phyloP scores from a whole-genome alignment of 2,329 filamentous ascomycete species.

The Fusarium tjaetaba region DNA sequence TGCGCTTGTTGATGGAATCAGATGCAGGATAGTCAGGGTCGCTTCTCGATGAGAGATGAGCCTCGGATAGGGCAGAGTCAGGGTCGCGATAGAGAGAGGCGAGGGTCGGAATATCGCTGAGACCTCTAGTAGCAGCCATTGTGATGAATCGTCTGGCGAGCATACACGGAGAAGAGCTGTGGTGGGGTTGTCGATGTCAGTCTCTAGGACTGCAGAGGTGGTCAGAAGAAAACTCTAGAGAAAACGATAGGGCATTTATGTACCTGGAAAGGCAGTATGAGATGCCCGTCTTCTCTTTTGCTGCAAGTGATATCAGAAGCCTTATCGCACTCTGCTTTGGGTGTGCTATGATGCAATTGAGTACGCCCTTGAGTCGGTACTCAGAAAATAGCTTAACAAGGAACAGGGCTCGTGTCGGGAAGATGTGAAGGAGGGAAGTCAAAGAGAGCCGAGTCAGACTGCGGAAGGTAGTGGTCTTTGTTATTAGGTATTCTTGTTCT shows the following conservation, averaged over 20 bases:
- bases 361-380: neutral
- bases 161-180: slow-evolving; percentile 22
- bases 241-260: neutral
- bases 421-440: neutral
- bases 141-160: slow-evolving; percentile 42
- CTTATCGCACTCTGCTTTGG: neutral
- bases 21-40: slow-evolving; percentile 46
- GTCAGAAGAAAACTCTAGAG: neutral
- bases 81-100: slow-evolving; percentile 67
- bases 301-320: neutral
- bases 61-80: slow-evolving; percentile 25
- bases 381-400: neutral
- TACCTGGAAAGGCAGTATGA: neutral
- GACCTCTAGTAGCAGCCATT: slow-evolving; percentile 42
- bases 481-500: slow-evolving; percentile 11
- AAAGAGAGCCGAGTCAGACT: neutral
- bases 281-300: neutral
- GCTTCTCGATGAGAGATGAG: neutral
- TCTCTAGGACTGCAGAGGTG: neutral
- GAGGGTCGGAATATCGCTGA: slow-evolving; percentile 70
- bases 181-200: neutral
- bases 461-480: neutral
- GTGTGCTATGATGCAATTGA: neutral
- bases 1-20: slow-evolving; percentile 72
- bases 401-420: neutral